These are phyloP conservation scores for Hemileia vastatrix DNA, from an alignment of 1,284 basidiomycete genomes.

Conservation along the genomic window DNA sequence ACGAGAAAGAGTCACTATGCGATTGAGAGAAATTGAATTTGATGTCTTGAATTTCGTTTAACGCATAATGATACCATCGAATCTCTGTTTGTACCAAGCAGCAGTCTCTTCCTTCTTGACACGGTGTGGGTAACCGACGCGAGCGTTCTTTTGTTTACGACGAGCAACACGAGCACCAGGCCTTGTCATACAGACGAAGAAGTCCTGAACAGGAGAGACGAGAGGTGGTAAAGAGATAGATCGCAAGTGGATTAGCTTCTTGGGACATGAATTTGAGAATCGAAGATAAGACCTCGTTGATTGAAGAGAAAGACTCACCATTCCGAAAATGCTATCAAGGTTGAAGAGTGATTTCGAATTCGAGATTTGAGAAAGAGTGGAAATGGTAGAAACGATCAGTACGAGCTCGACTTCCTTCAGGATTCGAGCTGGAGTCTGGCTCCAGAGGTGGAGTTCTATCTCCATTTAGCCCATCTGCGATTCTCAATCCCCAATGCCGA, in stretches of 20 bases:
- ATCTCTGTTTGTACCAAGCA: constrained; percentile 45
- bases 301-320: neutral
- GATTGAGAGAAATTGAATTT: neutral
- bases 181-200: constrained; percentile 35
- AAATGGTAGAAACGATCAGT: no score
- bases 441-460: no score
- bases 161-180: constrained; percentile 42
- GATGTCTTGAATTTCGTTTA: neutral
- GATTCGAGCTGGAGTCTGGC: no score
- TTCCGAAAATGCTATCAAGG: neutral
- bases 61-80: constrained; percentile 40
- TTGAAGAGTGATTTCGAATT: no score
- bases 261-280: neutral
- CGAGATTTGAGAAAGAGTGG: no score
- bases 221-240: neutral
- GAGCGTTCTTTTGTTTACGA: constrained; percentile 38
- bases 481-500: no score
- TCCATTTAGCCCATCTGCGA: no score
- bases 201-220: neutral
- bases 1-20: no score
- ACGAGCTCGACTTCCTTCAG: no score
- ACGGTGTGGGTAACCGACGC: constrained; percentile 38
- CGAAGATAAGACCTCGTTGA: neutral
- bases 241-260: neutral
- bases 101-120: constrained; percentile 46